Evolutionary conservation across 805 yeast genomes (phyloP).

Genomic region (Ogataea trehalophila): DNA sequence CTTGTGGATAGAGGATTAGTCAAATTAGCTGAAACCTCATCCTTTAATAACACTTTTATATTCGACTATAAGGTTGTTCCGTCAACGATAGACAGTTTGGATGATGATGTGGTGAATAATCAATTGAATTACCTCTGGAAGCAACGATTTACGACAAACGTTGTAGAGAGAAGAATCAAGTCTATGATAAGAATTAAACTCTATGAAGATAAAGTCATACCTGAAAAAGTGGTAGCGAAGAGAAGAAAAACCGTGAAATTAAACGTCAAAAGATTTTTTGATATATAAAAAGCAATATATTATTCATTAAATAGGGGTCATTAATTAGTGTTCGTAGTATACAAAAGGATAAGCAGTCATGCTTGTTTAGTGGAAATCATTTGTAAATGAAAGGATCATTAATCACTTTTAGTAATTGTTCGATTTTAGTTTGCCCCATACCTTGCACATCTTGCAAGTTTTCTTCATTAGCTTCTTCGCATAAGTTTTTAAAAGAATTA

Average conservation of each 20-base stretch:
- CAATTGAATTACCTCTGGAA: conserved; percentile 7
- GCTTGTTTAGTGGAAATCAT: conserved; percentile 12
- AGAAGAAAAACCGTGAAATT: conserved; percentile 8
- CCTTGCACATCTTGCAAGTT: conserved; percentile 38
- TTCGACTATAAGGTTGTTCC: conserved; percentile 1
- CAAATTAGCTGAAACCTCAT: neutral
- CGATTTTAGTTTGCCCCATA: conserved; percentile 43
- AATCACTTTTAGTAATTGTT: conserved; percentile 35
- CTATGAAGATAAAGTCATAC: neutral
- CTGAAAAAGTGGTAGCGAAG: conserved; percentile 1
- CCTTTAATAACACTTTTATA: neutral
- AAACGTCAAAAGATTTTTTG: conserved; percentile 15
- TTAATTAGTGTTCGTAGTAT: no score
- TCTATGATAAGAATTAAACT: conserved; percentile 2
- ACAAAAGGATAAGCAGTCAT: no score
- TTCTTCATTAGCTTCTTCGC: conserved; percentile 28
- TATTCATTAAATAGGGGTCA: neutral
- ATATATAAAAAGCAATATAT: conserved; percentile 5
- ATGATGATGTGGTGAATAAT: neutral
- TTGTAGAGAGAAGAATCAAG: neutral
- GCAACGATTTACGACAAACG: conserved; percentile 1
- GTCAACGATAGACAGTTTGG: neutral
- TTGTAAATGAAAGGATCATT: conserved; percentile 49
- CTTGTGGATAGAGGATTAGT: conserved; percentile 4
- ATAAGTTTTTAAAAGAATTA: conserved; percentile 39